Evolutionary conservation across 179 eudicot species (phyloP), one percentile per base, ranked within the genome.

Genomic region (Beta macrorhiza): DNA sequence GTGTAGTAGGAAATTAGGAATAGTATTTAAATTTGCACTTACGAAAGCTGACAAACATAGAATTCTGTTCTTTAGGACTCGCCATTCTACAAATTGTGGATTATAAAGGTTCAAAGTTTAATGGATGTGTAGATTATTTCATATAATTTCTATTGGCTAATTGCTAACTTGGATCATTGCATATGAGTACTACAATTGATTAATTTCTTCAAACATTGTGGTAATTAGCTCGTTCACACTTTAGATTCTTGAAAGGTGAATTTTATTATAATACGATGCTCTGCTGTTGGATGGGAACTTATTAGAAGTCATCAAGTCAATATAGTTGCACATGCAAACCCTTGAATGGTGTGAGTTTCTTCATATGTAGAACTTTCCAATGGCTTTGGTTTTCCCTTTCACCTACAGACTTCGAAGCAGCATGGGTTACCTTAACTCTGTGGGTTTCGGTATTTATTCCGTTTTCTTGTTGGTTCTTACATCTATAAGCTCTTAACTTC

Each of bases 291-390:
- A 67, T 73, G 32, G 2, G 32, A 55, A 74, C 11, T 25, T 53
- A 20, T 25, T 25, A 74, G 7, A 29, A 25, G 4, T 74, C 14
- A 55, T 16, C 42, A 37, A 37, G 42, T 37, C 42, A 37, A 37
- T 37, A 37, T 37, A 29, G n/a, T 5, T 61, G 19, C 74, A 52
- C 82, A 62, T 72, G 72, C 72, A 72, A 49, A 16, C 63, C 63
- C 37, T 63, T 63, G 45, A 20, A 22, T 80, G 32, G 62, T 20
- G n/a, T 56, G 77, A 74, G 20, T 37, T 74, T 74, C 64, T 74
- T 29, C 64, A 56, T 13, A 15, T 25, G 49, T 55, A 57, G 77
- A 74, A 74, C 25, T 74, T 56, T 74, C 77, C 51, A 74, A 55
- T 74, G 64, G 77, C 13, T 55, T 74, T 37, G 64, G 77, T 32